Base-by-base conservation (phyloP, 495 filamentous ascomycete species). In the Trichoderma gamsii region DNA sequence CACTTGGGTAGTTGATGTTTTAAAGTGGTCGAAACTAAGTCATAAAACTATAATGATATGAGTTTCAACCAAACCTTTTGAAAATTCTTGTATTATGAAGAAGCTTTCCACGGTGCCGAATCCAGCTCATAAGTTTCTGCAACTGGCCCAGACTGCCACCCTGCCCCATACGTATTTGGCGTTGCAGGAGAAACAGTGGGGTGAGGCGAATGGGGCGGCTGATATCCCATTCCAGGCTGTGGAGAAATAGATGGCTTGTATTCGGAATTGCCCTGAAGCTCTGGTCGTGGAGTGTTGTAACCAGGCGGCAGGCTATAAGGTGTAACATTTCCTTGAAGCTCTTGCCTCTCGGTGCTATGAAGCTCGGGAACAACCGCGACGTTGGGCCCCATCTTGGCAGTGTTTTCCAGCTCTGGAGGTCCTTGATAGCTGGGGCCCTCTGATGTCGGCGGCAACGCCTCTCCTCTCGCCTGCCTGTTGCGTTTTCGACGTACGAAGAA, bases 141-240 rank as follows among this genome's bases (percentile, higher is more conserved):
- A 59, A 78, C 71, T 16, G 78, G 80, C 12, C 79, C 76, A 11
- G 78, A 73, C 63, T 80, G 80, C 80, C 78, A 81, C 7, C 71
- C 70, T 71, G 72, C 69, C 23, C 71, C 73, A 12, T 46, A 43
- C 13, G 11, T 23, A 43, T 65, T 65, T 3, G 64, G 64, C 15
- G 64, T 65, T 15, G 21, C 29, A 46, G 35, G 32, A n/a, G 35
- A 65, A 15, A 32, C 51, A 16, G 41, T 32, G 3, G 16, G n/a
- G 13, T 52, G n/a, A n/a, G 66, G 66, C 3, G 38, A 41, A 3
- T 65, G 64, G 3, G 38, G 35, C 35, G 29, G n/a, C 35, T 29
- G 35, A 13, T 41, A 16, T 11, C 12, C 41, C 2, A 5, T 32
- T 27, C 38, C 41, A 21, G 41, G 64, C 12, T 21, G 21, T 16